Base-by-base conservation (phyloP, 2,329 filamentous ascomycete species). In the Fonsecaea multimorphosa region DNA sequence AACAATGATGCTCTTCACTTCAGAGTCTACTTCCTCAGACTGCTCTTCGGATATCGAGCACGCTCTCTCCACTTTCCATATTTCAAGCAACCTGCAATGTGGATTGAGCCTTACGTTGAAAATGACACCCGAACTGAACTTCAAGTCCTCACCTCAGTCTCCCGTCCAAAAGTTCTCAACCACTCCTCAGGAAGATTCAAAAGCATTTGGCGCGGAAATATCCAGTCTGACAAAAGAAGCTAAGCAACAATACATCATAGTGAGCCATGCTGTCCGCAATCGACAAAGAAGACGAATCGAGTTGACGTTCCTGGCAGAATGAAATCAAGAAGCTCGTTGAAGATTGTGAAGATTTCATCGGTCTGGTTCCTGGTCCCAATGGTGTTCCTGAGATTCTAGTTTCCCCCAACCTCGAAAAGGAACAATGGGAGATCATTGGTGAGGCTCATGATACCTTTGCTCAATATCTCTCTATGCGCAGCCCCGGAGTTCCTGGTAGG, bases 271-370 rank as follows among this genome's bases (percentile, higher is more conserved):
- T n/a, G 32, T 24, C 51, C 2, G 8, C 9, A 24, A 24, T 8
- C 11, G 6, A n/a, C 32, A 16, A 1, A 60, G 32, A 24, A 27
- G 11, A 40, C 6, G 11, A 12, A n/a, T 22, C 16, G 22, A 38
- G 46, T 46, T 65, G 27, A 65, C 61, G 27, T 16, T 3, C 24
- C 14, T 22, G 57, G n/a, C 58, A 66, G 67, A 65, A 63, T 34
- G 53, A 65, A 51, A 67, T 69, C 65, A 69, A 69, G 24, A 67
- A 67, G 57, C 67, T 69, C 9, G 38, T 68, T 24, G 66, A 62
- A 63, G 58, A 63, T 12, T 63, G 64, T 36, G 68, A 70, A 19
- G 58, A 66, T 57, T 67, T 70, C 19, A 63, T 70, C 34, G 63
- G 63, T 27, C 57, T 70, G 14, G 60, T 66, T 22, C 63, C 60